Percentiles rank a stretch among this genome's conserved stretches.
Evolutionary conservation across 148 eudicot genomes (phyloP).

Genomic region (Spergularia bocconei): DNA sequence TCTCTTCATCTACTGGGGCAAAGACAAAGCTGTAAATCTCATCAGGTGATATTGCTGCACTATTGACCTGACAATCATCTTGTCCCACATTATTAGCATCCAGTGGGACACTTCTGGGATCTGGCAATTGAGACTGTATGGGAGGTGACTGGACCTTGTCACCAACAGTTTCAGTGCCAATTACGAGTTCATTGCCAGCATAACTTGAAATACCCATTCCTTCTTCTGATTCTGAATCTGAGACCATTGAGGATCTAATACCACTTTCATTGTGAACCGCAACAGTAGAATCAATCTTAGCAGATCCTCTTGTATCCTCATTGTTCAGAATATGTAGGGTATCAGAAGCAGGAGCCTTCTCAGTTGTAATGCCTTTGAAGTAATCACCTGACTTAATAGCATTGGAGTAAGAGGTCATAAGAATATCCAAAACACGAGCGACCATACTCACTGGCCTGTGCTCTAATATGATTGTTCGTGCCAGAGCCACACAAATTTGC

Average conservation of each 20-base stretch:
- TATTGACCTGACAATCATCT: conserved; percentile 58
- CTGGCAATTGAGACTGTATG: conserved; percentile 41
- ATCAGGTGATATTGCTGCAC: conserved; percentile 83
- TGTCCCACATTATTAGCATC: conserved; percentile 43
- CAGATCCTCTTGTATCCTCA: conserved; percentile 39
- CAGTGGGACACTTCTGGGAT: conserved; percentile 35
- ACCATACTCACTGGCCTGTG: conserved; percentile 71
- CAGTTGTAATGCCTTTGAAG: conserved; percentile 51
- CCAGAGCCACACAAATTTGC: conserved; percentile 66
- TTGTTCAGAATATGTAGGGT: conserved; percentile 33
- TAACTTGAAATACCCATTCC: conserved; percentile 37
- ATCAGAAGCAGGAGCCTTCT: conserved; percentile 48
- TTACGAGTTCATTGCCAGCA: conserved; percentile 21
- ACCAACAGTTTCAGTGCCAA: conserved; percentile 34
- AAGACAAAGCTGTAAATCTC: conserved; percentile 77
- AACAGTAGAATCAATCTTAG: conserved; percentile 35
- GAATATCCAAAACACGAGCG: conserved; percentile 64
- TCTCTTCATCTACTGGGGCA: conserved; percentile 77
- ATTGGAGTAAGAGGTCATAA: conserved; percentile 66
- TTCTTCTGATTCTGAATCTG: conserved; percentile 64
- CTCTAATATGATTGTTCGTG: conserved; percentile 64
- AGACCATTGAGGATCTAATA: conserved; percentile 29
- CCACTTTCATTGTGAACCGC: conserved; percentile 33
- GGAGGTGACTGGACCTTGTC: conserved; percentile 33
- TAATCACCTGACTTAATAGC: conserved; percentile 77